phyloP scores from a whole-genome alignment of 176 grass and related monocot genomes.

The Avena atlantica region DNA sequence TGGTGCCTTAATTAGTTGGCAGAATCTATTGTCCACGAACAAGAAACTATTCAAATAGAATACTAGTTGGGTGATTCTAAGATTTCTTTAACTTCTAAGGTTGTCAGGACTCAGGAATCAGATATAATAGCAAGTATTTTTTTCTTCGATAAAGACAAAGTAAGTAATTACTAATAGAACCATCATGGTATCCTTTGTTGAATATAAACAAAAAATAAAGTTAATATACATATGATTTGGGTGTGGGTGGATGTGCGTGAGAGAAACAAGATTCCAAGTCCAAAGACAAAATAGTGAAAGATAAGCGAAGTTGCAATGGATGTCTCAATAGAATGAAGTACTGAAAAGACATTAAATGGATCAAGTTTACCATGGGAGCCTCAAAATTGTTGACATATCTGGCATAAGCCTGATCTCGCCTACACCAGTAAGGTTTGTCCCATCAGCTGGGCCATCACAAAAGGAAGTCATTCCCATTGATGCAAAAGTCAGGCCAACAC shows the following conservation, averaged over 20 bases:
- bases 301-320: background rate
- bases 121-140: too few relatives aligned
- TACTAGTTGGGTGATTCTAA: background rate
- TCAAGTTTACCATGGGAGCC: slow-evolving; percentile 81
- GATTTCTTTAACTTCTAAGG: background rate
- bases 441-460: slow-evolving; percentile 82
- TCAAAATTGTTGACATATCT: slow-evolving; percentile 81
- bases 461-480: slow-evolving; percentile 86
- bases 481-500: slow-evolving; percentile 82
- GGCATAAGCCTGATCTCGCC: slow-evolving; percentile 91
- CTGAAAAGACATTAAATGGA: slow-evolving; percentile 28
- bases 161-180: background rate
- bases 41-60: slow-evolving; percentile 13
- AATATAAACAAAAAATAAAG: slow-evolving; percentile 54
- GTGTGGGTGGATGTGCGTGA: background rate
- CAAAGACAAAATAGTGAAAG: background rate
- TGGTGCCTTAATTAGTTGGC: slow-evolving; percentile 12
- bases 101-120: background rate
- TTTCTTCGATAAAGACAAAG: background rate
- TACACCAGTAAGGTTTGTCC: slow-evolving; percentile 83
- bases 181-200: slow-evolving; percentile 4
- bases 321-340: background rate
- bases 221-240: slow-evolving; percentile 27
- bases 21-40: slow-evolving; percentile 4
- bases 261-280: slow-evolving; percentile 1